Base-by-base conservation (phyloP, 2,329 filamentous ascomycete species). In the Westerdykella ornata region DNA sequence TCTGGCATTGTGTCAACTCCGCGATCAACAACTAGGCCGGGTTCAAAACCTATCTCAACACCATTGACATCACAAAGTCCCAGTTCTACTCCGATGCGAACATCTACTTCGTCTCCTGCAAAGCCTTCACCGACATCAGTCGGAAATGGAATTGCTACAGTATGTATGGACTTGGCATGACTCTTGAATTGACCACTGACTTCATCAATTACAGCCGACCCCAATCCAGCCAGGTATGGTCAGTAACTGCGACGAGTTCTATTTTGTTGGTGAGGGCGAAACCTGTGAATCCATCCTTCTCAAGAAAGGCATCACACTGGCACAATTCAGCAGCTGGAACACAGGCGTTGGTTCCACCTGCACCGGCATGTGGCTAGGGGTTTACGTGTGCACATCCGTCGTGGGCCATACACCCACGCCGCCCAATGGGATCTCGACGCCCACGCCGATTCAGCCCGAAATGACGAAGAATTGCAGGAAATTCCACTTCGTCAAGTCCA, bases 301-400 rank as follows among this genome's bases (percentile, higher is more conserved):
- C 5, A 40, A 35, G 13, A 46, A 43, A 19, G 45, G 45, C 2
- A 48, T 39, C n/a, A 46, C 42, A 1, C 22, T 46, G 7, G 18
- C 41, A 8, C 33, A 51, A 11, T 53, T 51, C 29, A 16, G 38
- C 9, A 32, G 31, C 5, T 53, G 48, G 50, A 46, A 46, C 26
- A 14, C 44, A 11, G 37, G 30, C 14, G 30, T 45, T 6, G 36
- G 38, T 4, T n/a, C n/a, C 15, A 28, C 35, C 39, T 46, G 40
- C 41, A 35, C 19, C 29, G 28, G 18, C 15, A 19, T 43, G 11
- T 37, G 29, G 35, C 33, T 29, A 4, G 37, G 37, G 7, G 38
- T 42, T 13, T 39, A 46, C 20, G 41, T 41, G 29, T 51, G 48
- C 31, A 40, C 43, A 2, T 35, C 29, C 5, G 38, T 34, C 9